A percentile compares a stretch with the other conserved stretches of the same genome.
Conservation (phyloP, 106 monocot genomes). For the Narthecium ossifragum region DNA sequence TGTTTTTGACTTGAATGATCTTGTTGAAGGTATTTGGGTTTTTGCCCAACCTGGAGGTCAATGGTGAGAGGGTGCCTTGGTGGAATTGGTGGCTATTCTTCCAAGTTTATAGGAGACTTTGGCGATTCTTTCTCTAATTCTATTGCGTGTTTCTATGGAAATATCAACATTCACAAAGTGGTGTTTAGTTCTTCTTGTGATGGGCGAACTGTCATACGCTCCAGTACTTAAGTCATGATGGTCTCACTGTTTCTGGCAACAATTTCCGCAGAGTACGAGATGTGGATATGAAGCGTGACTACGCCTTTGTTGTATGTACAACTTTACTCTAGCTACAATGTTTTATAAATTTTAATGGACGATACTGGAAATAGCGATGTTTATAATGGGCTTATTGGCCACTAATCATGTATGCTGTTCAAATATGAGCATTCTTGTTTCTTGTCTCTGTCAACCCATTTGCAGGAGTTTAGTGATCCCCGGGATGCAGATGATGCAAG, state of each 20-base stretch:
- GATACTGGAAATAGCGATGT: too few relatives aligned
- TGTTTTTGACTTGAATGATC: slow-evolving; percentile 93
- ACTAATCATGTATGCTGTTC: too few relatives aligned
- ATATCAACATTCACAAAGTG: slow-evolving; percentile 62
- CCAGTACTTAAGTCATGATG: slow-evolving; percentile 67
- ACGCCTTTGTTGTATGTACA: slow-evolving; percentile 90
- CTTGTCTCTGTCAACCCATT: slow-evolving; percentile 6
- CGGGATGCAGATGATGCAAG: slow-evolving; percentile 97
- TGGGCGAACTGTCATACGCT: slow-evolving; percentile 55
- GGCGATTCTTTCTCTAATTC: slow-evolving; percentile 90
- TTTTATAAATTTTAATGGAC: too few relatives aligned
- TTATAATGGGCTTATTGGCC: too few relatives aligned
- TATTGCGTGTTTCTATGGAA: slow-evolving; percentile 84
- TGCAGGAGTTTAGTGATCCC: slow-evolving; percentile 87
- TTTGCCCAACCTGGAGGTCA: slow-evolving; percentile 81
- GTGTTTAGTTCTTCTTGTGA: slow-evolving; percentile 75
- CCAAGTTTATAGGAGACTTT: slow-evolving; percentile 61
- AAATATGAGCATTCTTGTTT: too few relatives aligned
- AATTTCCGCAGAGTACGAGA: slow-evolving; percentile 98
- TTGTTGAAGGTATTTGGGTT: slow-evolving; percentile 98
- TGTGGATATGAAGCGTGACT: slow-evolving; percentile 99
- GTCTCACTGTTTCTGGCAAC: slow-evolving; percentile 96
- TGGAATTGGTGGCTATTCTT: slow-evolving; percentile 93
- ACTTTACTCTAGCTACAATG: too few relatives aligned
- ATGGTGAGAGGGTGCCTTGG: slow-evolving; percentile 89